Evolutionary conservation across 257 asterid genomes (phyloP), one percentile per base, ranked within the genome.

Genomic region (Fraxinus excelsior): DNA sequence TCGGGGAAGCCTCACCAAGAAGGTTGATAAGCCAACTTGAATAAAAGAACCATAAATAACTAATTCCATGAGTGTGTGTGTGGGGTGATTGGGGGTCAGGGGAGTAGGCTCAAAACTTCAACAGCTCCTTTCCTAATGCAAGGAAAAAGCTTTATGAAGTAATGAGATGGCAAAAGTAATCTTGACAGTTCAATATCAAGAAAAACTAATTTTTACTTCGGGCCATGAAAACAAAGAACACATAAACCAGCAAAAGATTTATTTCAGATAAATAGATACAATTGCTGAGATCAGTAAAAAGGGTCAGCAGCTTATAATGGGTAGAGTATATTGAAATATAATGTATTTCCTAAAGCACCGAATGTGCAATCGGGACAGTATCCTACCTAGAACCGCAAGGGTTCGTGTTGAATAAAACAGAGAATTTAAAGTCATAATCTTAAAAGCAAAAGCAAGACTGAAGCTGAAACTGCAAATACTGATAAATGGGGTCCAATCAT

Each of bases 361-460:
- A n/a, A 56, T 19, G n/a, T 42, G 16, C 14, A 37, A 6, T 37
- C 10, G 9, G 18, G 51, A 42, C 16, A 3, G 51, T 42, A 42
- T 42, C 51, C 51, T 42, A 42, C 51, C 51, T 42, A 42, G 51
- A 42, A 42, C 51, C 16, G 3, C 18, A 42, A 12, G 51, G 51
- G 51, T 12, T 14, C 51, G 21, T 67, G 42, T 58, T 13, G 18
- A 51, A 66, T 44, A 58, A 29, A 26, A 26, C 46, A 46, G 18
- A 42, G 67, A 62, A 44, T 68, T 16, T 74, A 40, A 67, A 42
- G 34, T 77, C 85, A 88, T 51, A 74, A 67, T 82, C 89, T 84
- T 70, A 82, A 74, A 9, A 86, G 86, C 79, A 89, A 74, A 70
- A 90, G 65, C 12, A 83, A 76, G 32, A 84, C 40, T 23, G 89